These are phyloP conservation scores for Globisporangium perplexum DNA, from an alignment of 352 stramenopile genomes.

Conservation along the genomic window DNA sequence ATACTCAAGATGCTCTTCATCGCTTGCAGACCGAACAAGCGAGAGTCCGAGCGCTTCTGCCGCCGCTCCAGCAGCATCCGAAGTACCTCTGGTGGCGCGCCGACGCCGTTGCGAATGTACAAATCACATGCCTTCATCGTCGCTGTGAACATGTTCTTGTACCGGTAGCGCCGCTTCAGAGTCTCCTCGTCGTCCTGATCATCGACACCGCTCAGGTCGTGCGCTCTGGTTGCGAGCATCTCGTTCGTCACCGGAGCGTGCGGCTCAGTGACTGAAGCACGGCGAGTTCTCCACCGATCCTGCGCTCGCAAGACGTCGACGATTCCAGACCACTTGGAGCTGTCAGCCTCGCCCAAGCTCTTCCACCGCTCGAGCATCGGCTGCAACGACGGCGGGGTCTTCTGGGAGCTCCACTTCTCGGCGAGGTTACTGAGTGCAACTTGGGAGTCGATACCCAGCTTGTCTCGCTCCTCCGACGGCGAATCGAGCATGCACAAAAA, in stretches of 20 bases:
- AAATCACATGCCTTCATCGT: constrained; percentile 85
- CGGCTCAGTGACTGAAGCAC: constrained; percentile 34
- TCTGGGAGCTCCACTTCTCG: constrained; percentile 83
- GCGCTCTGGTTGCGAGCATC: background rate
- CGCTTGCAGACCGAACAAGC: constrained; percentile 73
- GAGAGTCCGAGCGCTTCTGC: constrained; percentile 62
- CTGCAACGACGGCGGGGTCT: constrained; percentile 73
- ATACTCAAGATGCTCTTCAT: constrained; percentile 71
- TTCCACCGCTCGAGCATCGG: constrained; percentile 86
- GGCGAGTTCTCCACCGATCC: constrained; percentile 37
- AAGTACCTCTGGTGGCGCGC: constrained; percentile 75
- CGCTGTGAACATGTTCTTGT: constrained; percentile 63
- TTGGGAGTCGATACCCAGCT: constrained; percentile 61
- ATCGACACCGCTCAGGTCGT: background rate
- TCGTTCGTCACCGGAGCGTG: background rate
- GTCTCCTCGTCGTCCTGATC: constrained; percentile 22
- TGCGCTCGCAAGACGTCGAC: constrained; percentile 80
- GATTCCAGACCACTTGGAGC: constrained; percentile 82
- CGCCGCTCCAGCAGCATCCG: constrained; percentile 64
- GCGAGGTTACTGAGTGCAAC: constrained; percentile 73
- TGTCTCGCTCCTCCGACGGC: constrained; percentile 62
- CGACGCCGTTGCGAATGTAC: constrained; percentile 81
- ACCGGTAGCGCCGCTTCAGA: constrained; percentile 25
- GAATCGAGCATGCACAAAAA: constrained; percentile 76
- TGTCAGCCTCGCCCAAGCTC: constrained; percentile 65